Conservation (phyloP, 192 early-diverging fungal species). For the Backusella psychrophila region DNA sequence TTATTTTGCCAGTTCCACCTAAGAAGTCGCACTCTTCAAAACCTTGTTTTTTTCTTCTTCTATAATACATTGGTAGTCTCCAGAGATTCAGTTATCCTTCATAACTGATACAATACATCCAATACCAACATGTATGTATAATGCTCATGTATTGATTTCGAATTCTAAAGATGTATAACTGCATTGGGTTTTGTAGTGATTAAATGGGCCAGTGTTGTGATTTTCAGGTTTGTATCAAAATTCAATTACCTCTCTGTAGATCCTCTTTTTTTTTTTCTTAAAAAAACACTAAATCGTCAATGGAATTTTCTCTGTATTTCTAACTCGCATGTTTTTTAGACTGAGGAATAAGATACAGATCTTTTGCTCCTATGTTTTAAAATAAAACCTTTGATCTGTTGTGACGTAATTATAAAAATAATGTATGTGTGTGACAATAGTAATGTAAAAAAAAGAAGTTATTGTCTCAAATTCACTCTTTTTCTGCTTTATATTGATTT, state of each 20-base stretch:
- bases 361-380: background rate
- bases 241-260: background rate
- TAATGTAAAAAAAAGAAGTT: background rate
- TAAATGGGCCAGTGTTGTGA: background rate
- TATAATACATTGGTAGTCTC: no score
- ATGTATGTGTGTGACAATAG: background rate
- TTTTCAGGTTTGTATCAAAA: background rate
- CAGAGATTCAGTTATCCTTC: no score
- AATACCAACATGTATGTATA: background rate
- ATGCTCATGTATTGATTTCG: background rate
- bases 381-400: background rate
- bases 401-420: background rate
- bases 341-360: no score
- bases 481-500: background rate
- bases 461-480: background rate
- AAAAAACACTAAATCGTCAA: background rate
- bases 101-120: background rate
- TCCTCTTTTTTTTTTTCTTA: background rate
- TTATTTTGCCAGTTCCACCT: no score
- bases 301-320: background rate
- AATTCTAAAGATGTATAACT: no score
- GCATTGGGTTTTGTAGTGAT: background rate
- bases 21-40: no score
- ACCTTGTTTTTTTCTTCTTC: no score
- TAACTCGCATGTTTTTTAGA: no score